Evolutionary conservation across 179 eudicot genomes (phyloP).

Genomic region (Drosera spatulata): DNA sequence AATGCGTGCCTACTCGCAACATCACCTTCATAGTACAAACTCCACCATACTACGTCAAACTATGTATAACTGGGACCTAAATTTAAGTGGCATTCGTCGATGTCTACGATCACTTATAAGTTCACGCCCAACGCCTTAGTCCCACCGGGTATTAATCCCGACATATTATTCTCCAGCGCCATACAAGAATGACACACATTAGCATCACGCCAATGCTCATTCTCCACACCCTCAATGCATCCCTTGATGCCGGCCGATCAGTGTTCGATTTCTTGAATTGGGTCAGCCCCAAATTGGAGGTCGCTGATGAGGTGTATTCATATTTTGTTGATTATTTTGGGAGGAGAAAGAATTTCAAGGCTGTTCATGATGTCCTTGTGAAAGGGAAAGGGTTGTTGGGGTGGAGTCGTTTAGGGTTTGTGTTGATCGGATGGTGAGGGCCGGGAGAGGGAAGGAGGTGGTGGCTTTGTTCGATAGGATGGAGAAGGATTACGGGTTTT

Average conservation of each 20-base stretch:
- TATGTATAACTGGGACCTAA: no score
- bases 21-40: no score
- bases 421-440: slow-evolving; percentile 54
- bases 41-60: no score
- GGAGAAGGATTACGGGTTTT: slow-evolving; percentile 62
- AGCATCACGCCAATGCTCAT: slow-evolving; percentile 30
- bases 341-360: slow-evolving; percentile 75
- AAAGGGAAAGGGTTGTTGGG: slow-evolving; percentile 30
- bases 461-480: slow-evolving; percentile 49
- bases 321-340: slow-evolving; percentile 65
- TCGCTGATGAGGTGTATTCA: slow-evolving; percentile 42
- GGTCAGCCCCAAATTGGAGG: slow-evolving; percentile 33
- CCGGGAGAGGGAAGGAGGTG: slow-evolving; percentile 50
- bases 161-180: no score
- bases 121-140: no score
- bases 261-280: slow-evolving; percentile 49
- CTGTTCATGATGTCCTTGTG: slow-evolving; percentile 31
- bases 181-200: slow-evolving; percentile 8
- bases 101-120: no score
- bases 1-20: no score
- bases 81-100: no score
- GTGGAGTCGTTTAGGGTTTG: slow-evolving; percentile 23
- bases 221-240: slow-evolving; percentile 33
- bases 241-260: slow-evolving; percentile 50
- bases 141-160: no score